Evolutionary conservation across 148 eudicot genomes (phyloP), one percentile per base, ranked within the genome.

Genomic region (Salicornia ramosissima): DNA sequence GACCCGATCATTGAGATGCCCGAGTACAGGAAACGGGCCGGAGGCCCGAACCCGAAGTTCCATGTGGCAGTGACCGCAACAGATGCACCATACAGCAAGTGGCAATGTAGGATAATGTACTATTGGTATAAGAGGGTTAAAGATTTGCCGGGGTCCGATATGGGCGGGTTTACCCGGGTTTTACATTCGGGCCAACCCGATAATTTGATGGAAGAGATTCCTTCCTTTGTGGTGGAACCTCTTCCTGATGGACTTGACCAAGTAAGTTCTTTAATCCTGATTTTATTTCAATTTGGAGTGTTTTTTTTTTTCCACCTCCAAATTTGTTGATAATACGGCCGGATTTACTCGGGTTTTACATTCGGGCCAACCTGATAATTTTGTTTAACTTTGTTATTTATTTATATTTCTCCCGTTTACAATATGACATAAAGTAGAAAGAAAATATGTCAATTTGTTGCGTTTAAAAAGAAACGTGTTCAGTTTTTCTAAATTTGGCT

Each of bases 61-160:
- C 87, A 84, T 70, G 83, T 84, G 8, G 87, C 68, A 12, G 81
- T 84, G 0, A 84, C 87, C 0, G 87, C 87, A 0, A 46, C 81
- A 0, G 73, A 57, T 56, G 33, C 69, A 13, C 42, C 79, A 1
- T 84, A 84, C 36, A 77, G 81, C 75, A 68, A 79, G 63, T 84
- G 87, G 87, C 87, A 84, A 71, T 81, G 85, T 33, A 65, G 87
- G 73, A 58, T 84, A 21, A 81, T 84, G 85, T 79, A 84, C 52
- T 84, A 84, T 50, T 84, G 85, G 83, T 81, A 84, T 29, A 81
- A 79, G 45, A 77, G 58, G 71, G 62, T 68, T 4, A 84, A 77
- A 68, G 83, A 72, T 28, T 58, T 58, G 28, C 51, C 70, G 1
- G 81, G 80, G 58, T 81, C 87, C 0, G 85, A 72, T 57, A 74